Percentiles rank a stretch among this genome's conserved stretches.
These are phyloP conservation scores for Trypanosoma mega DNA, from an alignment of 208 protist species.

Conservation along the genomic window DNA sequence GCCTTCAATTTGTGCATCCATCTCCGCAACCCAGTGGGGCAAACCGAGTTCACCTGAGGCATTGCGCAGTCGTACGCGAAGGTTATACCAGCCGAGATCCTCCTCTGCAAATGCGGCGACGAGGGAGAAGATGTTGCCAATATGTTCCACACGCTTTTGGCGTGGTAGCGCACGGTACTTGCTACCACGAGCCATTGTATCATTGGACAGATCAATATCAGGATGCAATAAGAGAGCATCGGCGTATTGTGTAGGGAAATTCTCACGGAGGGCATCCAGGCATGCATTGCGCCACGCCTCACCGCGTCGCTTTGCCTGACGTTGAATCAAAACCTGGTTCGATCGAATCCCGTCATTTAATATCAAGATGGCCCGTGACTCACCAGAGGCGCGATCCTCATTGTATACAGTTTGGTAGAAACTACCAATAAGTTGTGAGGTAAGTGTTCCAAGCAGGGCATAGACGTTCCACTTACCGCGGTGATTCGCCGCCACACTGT, in stretches of 20 bases:
- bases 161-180: slow-evolving; percentile 76
- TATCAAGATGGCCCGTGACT: slow-evolving; percentile 62
- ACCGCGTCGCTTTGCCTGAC: slow-evolving; percentile 53
- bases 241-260: slow-evolving; percentile 81
- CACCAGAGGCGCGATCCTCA: slow-evolving; percentile 34
- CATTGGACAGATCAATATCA: slow-evolving; percentile 76
- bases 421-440: slow-evolving; percentile 67
- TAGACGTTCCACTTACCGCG: slow-evolving; percentile 83
- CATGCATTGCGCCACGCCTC: slow-evolving; percentile 83
- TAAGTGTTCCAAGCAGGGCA: slow-evolving; percentile 79
- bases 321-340: slow-evolving; percentile 56
- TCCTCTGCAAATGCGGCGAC: slow-evolving; percentile 79
- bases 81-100: slow-evolving; percentile 84
- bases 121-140: slow-evolving; percentile 60
- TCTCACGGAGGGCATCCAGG: slow-evolving; percentile 71
- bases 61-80: slow-evolving; percentile 79
- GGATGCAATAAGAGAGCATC: slow-evolving; percentile 62
- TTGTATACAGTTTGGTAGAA: slow-evolving; percentile 71
- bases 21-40: slow-evolving; percentile 85
- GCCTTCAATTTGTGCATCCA: slow-evolving; percentile 79
- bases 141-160: slow-evolving; percentile 83
- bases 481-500: slow-evolving; percentile 64
- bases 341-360: slow-evolving; percentile 54
- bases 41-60: slow-evolving; percentile 57
- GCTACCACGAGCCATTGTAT: slow-evolving; percentile 58